Evolutionary conservation across 306 rosid species (phyloP).

Genomic region (Malus sylvestris): DNA sequence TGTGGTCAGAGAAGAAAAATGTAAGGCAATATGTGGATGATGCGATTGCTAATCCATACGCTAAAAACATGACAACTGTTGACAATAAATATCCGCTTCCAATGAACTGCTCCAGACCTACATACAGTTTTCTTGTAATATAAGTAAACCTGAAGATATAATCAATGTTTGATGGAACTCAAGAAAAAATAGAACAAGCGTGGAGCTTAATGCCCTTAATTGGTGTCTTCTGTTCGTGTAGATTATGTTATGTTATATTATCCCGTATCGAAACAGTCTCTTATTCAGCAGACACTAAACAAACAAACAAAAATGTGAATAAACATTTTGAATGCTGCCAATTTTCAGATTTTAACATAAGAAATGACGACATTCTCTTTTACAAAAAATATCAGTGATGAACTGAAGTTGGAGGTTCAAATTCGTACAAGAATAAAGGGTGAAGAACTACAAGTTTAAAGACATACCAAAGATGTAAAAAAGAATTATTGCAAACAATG

Average conservation of each 20-base stretch:
- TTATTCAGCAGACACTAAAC: not conserved
- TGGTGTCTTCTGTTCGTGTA: not conserved
- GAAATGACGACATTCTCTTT: not conserved
- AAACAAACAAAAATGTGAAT: not conserved
- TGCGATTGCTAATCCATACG: constrained; percentile 84
- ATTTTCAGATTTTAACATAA: not conserved
- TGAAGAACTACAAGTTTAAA: not conserved
- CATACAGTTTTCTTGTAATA: not conserved
- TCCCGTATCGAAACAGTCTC: not conserved
- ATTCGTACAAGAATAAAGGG: not conserved
- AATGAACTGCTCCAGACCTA: constrained; percentile 92
- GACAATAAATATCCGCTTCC: constrained; percentile 69
- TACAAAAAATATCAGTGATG: not conserved
- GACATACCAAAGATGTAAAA: constrained; percentile 77
- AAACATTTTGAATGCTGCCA: not conserved
- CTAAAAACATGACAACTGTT: constrained; percentile 64
- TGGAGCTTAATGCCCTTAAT: not conserved
- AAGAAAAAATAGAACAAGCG: not conserved
- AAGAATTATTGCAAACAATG: constrained; percentile 65
- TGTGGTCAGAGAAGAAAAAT: constrained; percentile 82
- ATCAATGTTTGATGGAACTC: not conserved
- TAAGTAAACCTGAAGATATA: constrained; percentile 1
- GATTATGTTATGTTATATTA: not conserved
- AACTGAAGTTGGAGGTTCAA: not conserved
- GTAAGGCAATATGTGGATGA: constrained; percentile 95